A percentile compares a stretch with the other conserved stretches of the same genome.
These are phyloP conservation scores for Physcomitrium patens DNA, from an alignment of 225 moss, liverwort and hornwort genomes.

Conservation along the genomic window DNA sequence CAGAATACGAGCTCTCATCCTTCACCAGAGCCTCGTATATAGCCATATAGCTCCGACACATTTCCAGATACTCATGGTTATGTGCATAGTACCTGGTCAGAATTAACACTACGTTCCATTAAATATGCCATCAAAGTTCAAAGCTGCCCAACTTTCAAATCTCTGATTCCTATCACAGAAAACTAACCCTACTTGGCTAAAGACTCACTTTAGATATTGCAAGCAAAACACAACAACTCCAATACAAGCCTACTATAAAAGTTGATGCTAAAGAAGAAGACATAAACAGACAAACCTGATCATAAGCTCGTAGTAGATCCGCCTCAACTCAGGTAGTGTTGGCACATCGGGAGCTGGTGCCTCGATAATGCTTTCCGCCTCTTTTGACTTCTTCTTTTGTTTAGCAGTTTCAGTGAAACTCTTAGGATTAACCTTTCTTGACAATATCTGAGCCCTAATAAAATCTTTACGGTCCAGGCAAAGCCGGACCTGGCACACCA, in stretches of 20 bases:
- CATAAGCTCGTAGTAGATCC: constrained; percentile 92
- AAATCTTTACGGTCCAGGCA: constrained; percentile 98
- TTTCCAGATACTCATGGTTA: constrained; percentile 92
- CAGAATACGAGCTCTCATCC: constrained; percentile 67
- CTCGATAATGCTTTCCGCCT: constrained; percentile 88
- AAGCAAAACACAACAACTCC: constrained; percentile 17
- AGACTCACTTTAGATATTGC: background rate
- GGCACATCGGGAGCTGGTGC: constrained; percentile 93
- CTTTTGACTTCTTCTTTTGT: constrained; percentile 93
- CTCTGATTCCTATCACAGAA: background rate
- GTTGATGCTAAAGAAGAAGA: background rate
- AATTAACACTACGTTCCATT: constrained; percentile 13
- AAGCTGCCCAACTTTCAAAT: background rate
- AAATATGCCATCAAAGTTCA: background rate
- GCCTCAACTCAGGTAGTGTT: constrained; percentile 88
- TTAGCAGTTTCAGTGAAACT: constrained; percentile 78
- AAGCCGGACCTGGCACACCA: constrained; percentile 78
- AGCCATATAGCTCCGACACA: constrained; percentile 96
- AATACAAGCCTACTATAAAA: background rate
- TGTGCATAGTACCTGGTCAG: constrained; percentile 83
- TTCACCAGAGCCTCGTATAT: constrained; percentile 90
- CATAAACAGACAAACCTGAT: constrained; percentile 66
- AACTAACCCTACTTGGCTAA: background rate
- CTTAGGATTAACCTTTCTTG: constrained; percentile 91
- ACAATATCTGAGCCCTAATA: constrained; percentile 97